phyloP scores from a whole-genome alignment of 805 yeast genomes.

The Saccharomycopsis sp. region DNA sequence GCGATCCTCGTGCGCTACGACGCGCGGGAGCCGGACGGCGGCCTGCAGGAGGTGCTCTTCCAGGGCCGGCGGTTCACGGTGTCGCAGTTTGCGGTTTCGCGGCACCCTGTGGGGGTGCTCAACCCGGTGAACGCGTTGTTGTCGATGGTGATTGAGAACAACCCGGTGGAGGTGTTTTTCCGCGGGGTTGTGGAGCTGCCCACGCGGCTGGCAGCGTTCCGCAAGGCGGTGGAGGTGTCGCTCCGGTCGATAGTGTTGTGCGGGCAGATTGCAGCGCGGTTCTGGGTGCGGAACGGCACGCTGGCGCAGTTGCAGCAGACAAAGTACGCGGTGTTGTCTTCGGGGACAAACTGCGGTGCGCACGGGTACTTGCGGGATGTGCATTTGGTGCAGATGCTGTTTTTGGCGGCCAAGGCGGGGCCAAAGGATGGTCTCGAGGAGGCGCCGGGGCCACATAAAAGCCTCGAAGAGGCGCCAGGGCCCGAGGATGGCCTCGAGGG shows the following conservation, averaged over 20 bases:
- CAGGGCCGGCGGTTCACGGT: too few relatives aligned
- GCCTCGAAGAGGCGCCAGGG: too few relatives aligned
- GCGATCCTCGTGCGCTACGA: not conserved
- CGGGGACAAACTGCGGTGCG: constrained; percentile 50
- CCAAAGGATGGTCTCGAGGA: constrained; percentile 21
- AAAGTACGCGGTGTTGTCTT: constrained; percentile 57
- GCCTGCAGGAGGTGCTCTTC: not conserved
- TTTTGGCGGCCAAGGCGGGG: constrained; percentile 39
- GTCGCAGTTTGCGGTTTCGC: not conserved
- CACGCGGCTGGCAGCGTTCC: too few relatives aligned
- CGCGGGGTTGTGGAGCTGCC: not conserved
- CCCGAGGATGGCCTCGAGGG: too few relatives aligned
- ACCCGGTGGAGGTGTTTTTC: not conserved
- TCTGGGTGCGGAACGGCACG: constrained; percentile 92
- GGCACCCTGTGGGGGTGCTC: constrained; percentile 4
- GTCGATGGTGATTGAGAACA: constrained; percentile 12
- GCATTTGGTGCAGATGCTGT: constrained; percentile 55
- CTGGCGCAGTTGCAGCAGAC: constrained; percentile 70
- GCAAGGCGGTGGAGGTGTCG: not conserved
- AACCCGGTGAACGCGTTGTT: constrained; percentile 17
- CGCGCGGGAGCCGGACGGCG: not conserved
- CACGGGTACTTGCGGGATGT: constrained; percentile 77
- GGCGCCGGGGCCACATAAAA: too few relatives aligned
- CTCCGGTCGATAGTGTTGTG: constrained; percentile 67
- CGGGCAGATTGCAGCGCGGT: constrained; percentile 78